These are phyloP conservation scores for Penicillium sp. DNA, from an alignment of 2,329 filamentous ascomycete species.

Conservation along the genomic window DNA sequence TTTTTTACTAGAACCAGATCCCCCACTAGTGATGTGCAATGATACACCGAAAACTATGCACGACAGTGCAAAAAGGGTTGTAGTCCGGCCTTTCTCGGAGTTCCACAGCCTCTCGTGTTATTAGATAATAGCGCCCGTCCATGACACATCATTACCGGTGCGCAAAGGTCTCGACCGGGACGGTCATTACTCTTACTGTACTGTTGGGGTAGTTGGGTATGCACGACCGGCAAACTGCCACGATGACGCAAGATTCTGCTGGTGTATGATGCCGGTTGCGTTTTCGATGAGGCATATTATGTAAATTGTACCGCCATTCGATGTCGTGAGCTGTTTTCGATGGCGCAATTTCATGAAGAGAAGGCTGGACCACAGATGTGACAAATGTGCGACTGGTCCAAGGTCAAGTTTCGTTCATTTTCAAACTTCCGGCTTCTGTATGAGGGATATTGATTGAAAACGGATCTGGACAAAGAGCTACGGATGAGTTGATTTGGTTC, in stretches of 20 bases:
- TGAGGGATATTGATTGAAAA: neutral
- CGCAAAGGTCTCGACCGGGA: slow-evolving; percentile 16
- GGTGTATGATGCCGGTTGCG: neutral
- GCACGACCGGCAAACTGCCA: neutral
- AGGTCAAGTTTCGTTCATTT: neutral
- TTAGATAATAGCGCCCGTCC: slow-evolving; percentile 21
- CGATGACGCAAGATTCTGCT: slow-evolving; percentile 12
- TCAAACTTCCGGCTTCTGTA: neutral
- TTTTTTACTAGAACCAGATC: neutral
- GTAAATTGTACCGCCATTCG: neutral
- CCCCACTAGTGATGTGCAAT: neutral
- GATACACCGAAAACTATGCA: neutral
- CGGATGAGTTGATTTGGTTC: neutral
- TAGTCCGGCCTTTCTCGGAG: neutral
- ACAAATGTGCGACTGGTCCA: neutral
- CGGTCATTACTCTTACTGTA: slow-evolving; percentile 1
- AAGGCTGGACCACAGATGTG: neutral
- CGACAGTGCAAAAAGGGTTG: neutral
- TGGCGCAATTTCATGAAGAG: slow-evolving; percentile 1
- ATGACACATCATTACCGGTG: slow-evolving; percentile 24
- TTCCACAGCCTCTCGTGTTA: slow-evolving; percentile 1
- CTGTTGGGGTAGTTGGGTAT: neutral
- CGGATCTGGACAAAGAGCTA: neutral
- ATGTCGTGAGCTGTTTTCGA: neutral
- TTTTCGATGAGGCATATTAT: neutral